Evolutionary conservation across 805 yeast genomes (phyloP).

Genomic region (Ogataea trehaloabstinens): DNA sequence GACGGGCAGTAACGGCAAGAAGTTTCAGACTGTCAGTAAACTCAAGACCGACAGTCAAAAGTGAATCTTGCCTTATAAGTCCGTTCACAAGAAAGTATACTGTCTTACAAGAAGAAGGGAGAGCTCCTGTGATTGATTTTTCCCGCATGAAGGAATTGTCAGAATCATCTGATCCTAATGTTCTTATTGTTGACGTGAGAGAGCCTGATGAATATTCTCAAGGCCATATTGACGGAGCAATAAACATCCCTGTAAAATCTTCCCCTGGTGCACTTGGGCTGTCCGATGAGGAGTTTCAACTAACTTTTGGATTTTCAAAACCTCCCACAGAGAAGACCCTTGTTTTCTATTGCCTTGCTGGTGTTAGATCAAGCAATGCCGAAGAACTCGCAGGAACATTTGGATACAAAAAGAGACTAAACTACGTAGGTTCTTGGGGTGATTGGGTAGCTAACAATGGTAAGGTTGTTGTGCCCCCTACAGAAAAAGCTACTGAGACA

Average conservation of each 20-base stretch:
- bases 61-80: too few relatives aligned
- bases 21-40: too few relatives aligned
- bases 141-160: constrained; percentile 40
- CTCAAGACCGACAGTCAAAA: too few relatives aligned
- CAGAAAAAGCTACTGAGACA: constrained; percentile 10
- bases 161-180: constrained; percentile 40
- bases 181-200: constrained; percentile 81
- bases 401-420: constrained; percentile 82
- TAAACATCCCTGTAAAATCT: constrained; percentile 86
- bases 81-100: constrained; percentile 18
- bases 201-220: constrained; percentile 76
- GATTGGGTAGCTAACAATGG: constrained; percentile 68
- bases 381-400: constrained; percentile 88
- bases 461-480: constrained; percentile 19
- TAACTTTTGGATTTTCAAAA: constrained; percentile 76
- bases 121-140: constrained; percentile 31
- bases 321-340: constrained; percentile 71
- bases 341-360: constrained; percentile 89
- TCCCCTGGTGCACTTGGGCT: constrained; percentile 91
- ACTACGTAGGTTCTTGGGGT: constrained; percentile 81
- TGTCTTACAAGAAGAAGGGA: constrained; percentile 29
- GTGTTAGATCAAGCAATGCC: constrained; percentile 86
- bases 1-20: too few relatives aligned
- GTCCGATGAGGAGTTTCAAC: constrained; percentile 73
- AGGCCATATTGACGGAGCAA: constrained; percentile 80